Percentiles rank a stretch among this genome's conserved stretches.
phyloP scores from a whole-genome alignment of 1,284 basidiomycete species.

The Cronartium quercuum region DNA sequence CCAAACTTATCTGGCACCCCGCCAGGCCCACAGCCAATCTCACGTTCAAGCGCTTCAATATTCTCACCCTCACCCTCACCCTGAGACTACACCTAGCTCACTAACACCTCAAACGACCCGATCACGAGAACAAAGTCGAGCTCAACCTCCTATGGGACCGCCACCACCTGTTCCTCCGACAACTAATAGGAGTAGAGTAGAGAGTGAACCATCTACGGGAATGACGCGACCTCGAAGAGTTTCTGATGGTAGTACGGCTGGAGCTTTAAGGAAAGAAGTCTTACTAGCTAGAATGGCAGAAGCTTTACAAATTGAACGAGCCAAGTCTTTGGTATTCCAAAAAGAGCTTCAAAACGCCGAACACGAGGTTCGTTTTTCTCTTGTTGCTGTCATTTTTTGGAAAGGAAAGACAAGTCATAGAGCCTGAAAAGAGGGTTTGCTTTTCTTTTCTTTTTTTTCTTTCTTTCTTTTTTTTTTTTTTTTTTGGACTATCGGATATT shows the following conservation, averaged over 20 bases:
- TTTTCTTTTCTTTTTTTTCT: neutral
- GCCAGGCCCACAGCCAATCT: too few relatives aligned
- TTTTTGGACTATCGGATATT: neutral
- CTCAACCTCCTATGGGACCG: too few relatives aligned
- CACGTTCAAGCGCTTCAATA: too few relatives aligned
- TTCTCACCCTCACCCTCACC: too few relatives aligned
- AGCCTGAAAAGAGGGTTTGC: neutral
- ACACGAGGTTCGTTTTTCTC: slow-evolving; percentile 12
- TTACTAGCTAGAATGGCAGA: slow-evolving; percentile 28
- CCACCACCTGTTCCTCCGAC: too few relatives aligned
- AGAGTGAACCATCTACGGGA: too few relatives aligned
- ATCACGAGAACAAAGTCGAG: too few relatives aligned
- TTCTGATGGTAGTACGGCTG: slow-evolving; percentile 23
- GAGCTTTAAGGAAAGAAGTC: slow-evolving; percentile 22
- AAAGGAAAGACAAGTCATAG: too few relatives aligned
- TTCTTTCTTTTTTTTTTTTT: neutral
- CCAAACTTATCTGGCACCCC: too few relatives aligned
- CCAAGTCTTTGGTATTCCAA: slow-evolving; percentile 21
- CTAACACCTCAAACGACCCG: too few relatives aligned
- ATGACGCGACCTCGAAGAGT: slow-evolving; percentile 8
- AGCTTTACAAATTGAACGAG: slow-evolving; percentile 17
- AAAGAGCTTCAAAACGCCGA: slow-evolving; percentile 35
- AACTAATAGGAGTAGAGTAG: too few relatives aligned
- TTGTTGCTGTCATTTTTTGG: neutral
- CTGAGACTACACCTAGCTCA: too few relatives aligned